Conservation (phyloP, 441 rosid genomes). For the Bruguiera hainesii region DNA sequence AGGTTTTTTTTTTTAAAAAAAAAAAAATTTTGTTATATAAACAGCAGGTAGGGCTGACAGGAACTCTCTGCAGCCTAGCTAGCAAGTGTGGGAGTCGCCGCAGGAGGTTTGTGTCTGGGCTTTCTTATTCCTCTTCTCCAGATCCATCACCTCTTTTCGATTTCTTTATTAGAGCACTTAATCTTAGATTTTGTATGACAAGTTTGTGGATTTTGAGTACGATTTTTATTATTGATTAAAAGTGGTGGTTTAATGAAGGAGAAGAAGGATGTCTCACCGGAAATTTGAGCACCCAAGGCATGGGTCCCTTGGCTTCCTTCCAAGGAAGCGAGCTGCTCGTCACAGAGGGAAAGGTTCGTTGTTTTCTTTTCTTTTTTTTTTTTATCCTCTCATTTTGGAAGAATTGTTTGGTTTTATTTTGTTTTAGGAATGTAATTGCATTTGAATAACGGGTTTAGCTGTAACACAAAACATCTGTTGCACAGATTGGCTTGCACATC, state of each 20-base stretch:
- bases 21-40: slow-evolving; percentile 12
- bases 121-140: neutral
- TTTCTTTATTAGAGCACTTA: neutral
- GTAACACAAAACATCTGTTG: too few species aligned
- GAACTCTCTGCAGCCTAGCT: neutral
- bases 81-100: slow-evolving; percentile 13
- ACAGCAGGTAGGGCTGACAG: slow-evolving; percentile 34
- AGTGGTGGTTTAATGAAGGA: neutral
- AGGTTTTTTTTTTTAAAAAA: neutral
- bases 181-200: neutral
- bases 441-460: too few species aligned
- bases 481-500: too few species aligned
- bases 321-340: slow-evolving; percentile 87
- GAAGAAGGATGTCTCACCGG: slow-evolving; percentile 75
- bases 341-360: slow-evolving; percentile 68
- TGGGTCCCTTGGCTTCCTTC: slow-evolving; percentile 93
- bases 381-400: neutral
- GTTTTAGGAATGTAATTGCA: too few species aligned
- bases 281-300: slow-evolving; percentile 98
- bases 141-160: neutral
- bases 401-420: too few species aligned
- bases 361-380: neutral
- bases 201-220: neutral
- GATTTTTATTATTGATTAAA: neutral
- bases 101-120: slow-evolving; percentile 9